Percentiles rank a stretch among this genome's conserved stretches.
These are phyloP conservation scores for Purshia tridentata DNA, from an alignment of 306 rosid genomes.

Conservation along the genomic window DNA sequence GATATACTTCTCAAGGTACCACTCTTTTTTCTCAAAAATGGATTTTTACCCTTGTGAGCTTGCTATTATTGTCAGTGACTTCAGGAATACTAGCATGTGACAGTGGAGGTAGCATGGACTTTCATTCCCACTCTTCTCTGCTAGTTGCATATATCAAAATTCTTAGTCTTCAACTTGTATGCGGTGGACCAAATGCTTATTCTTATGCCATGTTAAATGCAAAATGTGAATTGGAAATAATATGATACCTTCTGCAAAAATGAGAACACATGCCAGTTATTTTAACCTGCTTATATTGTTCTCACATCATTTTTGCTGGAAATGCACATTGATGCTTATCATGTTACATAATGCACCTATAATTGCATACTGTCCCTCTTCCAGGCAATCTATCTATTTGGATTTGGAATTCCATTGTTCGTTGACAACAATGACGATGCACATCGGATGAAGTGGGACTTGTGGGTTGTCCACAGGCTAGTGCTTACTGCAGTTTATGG, in stretches of 20 bases:
- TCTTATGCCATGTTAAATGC: background rate
- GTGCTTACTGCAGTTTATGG: slow-evolving; percentile 68
- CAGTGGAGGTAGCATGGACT: background rate
- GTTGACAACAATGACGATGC: slow-evolving; percentile 43
- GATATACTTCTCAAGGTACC: slow-evolving; percentile 81
- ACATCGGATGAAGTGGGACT: slow-evolving; percentile 66
- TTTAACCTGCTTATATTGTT: background rate
- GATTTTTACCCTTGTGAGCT: background rate
- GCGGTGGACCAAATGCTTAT: background rate
- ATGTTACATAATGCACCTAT: slow-evolving; percentile 21
- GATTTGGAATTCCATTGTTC: slow-evolving; percentile 75
- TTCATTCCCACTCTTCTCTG: background rate
- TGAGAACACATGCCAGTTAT: background rate
- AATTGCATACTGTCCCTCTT: slow-evolving; percentile 26
- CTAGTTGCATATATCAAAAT: background rate
- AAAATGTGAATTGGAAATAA: background rate
- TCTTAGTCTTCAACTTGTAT: background rate
- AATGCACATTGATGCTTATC: background rate
- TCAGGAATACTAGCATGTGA: background rate
- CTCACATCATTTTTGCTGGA: background rate
- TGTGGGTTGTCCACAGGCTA: slow-evolving; percentile 85
- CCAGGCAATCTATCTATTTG: slow-evolving; percentile 81
- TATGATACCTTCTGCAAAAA: background rate
- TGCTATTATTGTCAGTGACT: background rate
- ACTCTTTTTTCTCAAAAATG: slow-evolving; percentile 7